These are phyloP conservation scores for Pyrenophora seminiperda DNA, from an alignment of 2,329 filamentous ascomycete species.

Conservation along the genomic window DNA sequence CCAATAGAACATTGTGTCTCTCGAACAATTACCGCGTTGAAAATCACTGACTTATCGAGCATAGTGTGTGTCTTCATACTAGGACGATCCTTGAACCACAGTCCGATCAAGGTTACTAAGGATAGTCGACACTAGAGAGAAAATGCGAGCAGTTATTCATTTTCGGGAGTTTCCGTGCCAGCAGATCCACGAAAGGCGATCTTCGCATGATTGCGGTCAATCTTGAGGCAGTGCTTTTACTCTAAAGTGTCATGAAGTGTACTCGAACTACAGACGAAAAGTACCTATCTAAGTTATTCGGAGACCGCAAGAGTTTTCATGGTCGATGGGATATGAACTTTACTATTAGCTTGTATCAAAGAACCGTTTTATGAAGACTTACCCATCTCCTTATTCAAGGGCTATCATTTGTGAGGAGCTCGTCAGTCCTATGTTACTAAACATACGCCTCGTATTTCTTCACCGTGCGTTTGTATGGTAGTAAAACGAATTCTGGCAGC, in stretches of 20 bases:
- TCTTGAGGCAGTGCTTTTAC: slow-evolving; percentile 2
- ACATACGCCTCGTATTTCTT: slow-evolving; percentile 1
- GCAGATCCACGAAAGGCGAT: neutral
- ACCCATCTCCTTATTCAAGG: neutral
- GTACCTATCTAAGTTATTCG: neutral
- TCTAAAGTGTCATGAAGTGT: neutral
- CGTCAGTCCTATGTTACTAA: neutral
- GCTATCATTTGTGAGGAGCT: neutral
- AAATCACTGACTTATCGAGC: neutral
- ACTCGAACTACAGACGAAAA: neutral
- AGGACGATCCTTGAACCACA: neutral
- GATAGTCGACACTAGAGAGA: neutral
- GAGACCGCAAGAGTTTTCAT: neutral
- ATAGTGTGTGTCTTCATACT: neutral
- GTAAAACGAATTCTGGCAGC: slow-evolving; percentile 3
- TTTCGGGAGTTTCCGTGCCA: neutral
- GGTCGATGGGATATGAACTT: neutral
- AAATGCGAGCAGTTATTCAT: neutral
- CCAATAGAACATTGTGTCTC: neutral
- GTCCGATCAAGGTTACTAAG: neutral
- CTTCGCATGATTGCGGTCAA: neutral
- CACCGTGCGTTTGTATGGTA: slow-evolving; percentile 3
- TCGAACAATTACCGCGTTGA: neutral
- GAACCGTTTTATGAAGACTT: neutral
- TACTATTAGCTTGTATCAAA: neutral